Evolutionary conservation across 495 filamentous ascomycete genomes (phyloP).

Genomic region (Venustampulla echinocandica): DNA sequence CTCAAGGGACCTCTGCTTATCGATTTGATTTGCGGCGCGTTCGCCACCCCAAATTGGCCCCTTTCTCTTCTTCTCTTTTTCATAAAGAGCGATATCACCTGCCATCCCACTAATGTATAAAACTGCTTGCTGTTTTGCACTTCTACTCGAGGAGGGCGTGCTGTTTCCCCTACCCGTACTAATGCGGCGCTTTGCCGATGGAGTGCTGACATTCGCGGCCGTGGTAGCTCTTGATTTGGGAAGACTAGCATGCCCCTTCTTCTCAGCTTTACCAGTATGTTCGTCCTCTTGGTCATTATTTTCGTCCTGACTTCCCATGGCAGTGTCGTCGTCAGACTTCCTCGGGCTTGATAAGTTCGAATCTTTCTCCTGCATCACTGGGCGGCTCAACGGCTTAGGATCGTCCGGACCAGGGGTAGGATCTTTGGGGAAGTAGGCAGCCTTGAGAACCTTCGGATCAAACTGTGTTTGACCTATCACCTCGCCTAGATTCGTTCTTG

Average conservation of each 20-base stretch:
- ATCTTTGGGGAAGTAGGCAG: slow-evolving; percentile 40
- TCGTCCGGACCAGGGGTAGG: slow-evolving; percentile 19
- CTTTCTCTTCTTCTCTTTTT: slow-evolving; percentile 80
- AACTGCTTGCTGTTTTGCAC: slow-evolving; percentile 75
- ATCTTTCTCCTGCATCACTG: slow-evolving; percentile 22
- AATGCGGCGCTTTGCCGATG: slow-evolving; percentile 11
- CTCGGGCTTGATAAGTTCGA: slow-evolving; percentile 8
- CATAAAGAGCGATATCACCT: slow-evolving; percentile 76
- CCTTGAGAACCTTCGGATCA: slow-evolving; percentile 46
- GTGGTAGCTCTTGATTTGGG: not conserved
- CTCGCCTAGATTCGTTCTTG: slow-evolving; percentile 83
- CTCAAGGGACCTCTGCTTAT: slow-evolving; percentile 34
- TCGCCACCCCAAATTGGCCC: slow-evolving; percentile 78
- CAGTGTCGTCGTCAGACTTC: slow-evolving; percentile 7
- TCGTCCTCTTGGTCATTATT: not conserved
- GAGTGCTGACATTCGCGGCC: slow-evolving; percentile 10
- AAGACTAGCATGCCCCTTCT: not conserved
- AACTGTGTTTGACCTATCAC: slow-evolving; percentile 76
- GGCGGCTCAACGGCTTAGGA: slow-evolving; percentile 10
- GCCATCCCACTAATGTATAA: slow-evolving; percentile 67
- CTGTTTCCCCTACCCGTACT: slow-evolving; percentile 71
- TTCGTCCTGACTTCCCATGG: slow-evolving; percentile 9
- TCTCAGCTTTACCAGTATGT: not conserved
- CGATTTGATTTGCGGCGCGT: slow-evolving; percentile 46
- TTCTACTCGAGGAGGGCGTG: slow-evolving; percentile 71